Percentiles rank a stretch among this genome's conserved stretches.
phyloP scores from a whole-genome alignment of 805 yeast species.

The Saccharomycopsis schoenii region DNA sequence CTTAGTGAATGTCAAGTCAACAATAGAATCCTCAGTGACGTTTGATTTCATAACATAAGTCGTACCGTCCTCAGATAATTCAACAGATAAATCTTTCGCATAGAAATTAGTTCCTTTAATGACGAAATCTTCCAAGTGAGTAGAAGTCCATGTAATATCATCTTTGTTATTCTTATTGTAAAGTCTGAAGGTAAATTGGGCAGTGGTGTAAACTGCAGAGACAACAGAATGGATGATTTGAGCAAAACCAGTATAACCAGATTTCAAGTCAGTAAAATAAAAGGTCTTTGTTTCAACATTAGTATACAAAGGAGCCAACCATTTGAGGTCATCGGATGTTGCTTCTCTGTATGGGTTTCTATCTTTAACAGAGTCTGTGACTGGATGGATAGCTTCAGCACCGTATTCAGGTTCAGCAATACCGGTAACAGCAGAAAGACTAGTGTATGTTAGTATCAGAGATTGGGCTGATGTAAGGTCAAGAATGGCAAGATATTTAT shows the following conservation, averaged over 20 bases:
- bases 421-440: slow-evolving; percentile 91
- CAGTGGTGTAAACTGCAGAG: slow-evolving; percentile 70
- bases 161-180: slow-evolving; percentile 44
- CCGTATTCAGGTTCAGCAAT: slow-evolving; percentile 98
- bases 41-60: slow-evolving; percentile 48
- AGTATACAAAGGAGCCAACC: slow-evolving; percentile 68
- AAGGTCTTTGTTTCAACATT: slow-evolving; percentile 95
- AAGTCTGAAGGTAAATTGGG: slow-evolving; percentile 87
- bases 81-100: slow-evolving; percentile 65
- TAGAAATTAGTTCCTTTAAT: slow-evolving; percentile 67
- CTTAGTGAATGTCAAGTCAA: slow-evolving; percentile 56
- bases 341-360: slow-evolving; percentile 53
- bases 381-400: slow-evolving; percentile 81
- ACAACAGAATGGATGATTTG: slow-evolving; percentile 92
- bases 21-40: slow-evolving; percentile 59
- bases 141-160: slow-evolving; percentile 77
- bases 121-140: slow-evolving; percentile 71
- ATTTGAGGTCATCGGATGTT: slow-evolving; percentile 56
- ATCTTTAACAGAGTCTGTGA: slow-evolving; percentile 48
- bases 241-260: slow-evolving; percentile 74
- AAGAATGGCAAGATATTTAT: too few relatives aligned
- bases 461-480: neutral
- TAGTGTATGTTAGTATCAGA: slow-evolving; percentile 24
- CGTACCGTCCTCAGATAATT: slow-evolving; percentile 42
- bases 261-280: slow-evolving; percentile 58